phyloP scores from a whole-genome alignment of 2,329 filamentous ascomycete genomes.

The Cercospora brassicicola region DNA sequence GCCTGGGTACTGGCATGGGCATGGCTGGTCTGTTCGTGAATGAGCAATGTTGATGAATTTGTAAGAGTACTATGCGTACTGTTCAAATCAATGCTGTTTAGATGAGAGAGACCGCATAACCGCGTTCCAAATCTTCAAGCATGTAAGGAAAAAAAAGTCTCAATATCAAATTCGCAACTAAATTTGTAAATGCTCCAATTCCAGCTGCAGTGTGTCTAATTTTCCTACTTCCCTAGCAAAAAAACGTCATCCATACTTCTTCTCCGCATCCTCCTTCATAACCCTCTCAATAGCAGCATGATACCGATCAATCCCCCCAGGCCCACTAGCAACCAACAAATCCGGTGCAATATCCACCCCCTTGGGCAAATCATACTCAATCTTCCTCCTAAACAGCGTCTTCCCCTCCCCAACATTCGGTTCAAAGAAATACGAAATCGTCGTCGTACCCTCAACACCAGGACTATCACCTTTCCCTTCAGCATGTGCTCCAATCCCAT shows the following conservation, averaged over 20 bases:
- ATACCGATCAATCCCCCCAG: background rate
- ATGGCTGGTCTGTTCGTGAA: background rate
- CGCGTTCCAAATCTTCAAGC: too few relatives aligned
- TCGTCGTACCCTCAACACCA: background rate
- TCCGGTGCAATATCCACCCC: background rate
- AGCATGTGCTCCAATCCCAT: background rate
- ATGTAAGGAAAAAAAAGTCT: too few relatives aligned
- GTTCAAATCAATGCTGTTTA: too few relatives aligned
- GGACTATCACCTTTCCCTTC: background rate
- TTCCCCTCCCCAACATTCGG: background rate
- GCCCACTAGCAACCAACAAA: background rate
- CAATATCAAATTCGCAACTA: too few relatives aligned
- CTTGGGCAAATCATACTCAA: background rate
- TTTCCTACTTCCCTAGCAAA: too few relatives aligned
- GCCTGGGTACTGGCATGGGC: conserved; percentile 55
- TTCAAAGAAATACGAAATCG: background rate
- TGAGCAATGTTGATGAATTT: background rate
- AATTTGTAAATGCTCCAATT: too few relatives aligned
- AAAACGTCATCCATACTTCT: background rate
- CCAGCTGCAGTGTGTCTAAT: too few relatives aligned
- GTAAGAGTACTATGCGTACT: too few relatives aligned
- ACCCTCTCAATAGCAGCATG: background rate
- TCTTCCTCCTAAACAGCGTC: background rate
- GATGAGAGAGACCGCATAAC: too few relatives aligned
- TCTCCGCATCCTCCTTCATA: background rate